Base-by-base conservation (phyloP, 2,329 filamentous ascomycete species). In the Aspergillus ustus region DNA sequence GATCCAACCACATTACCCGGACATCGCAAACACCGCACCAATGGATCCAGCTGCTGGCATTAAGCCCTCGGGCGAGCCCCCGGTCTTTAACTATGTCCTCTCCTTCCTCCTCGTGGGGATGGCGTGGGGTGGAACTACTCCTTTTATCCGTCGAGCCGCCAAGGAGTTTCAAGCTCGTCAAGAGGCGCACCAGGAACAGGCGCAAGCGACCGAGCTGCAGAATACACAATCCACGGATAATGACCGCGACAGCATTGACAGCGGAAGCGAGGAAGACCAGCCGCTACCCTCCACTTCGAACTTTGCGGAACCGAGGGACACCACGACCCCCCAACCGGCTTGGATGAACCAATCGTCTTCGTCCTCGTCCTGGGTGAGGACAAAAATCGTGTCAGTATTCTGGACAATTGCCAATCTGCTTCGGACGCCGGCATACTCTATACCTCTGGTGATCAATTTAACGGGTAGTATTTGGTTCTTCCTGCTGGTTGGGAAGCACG, bases 391-490 rank as follows among this genome's bases (percentile, higher is more conserved):
- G 65, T 85, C 85, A 1, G 83, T 89, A 7, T 86, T 90, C 71
- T 95, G 92, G 73, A 89, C 88, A 3, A 91, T 94, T 1, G 72
- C 88, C 13, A 93, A 97, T 72, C 81, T 97, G 61, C 78, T 98
- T 56, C 83, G 85, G 61, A 93, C 93, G 68, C 93, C 93, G 40
- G 85, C 87, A 19, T 98, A 98, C 77, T 91, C 92, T 6, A 79
- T 96, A 28, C 94, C 94, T 20, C 78, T 98, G 68, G 79, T 97
- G 56, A 78, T 97, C 61, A 98, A 98, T 75, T 80, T 98, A 57
- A 97, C 94, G 2, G 94, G 94, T 31, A 96, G 92, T 73, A 85
- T 97, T 59, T 98, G 94, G 94, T 98, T 98, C 79, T 98, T 98
- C 70, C 78, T 98, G 68, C 82, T 98, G 66, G 94, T 98, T 78